Conservation (phyloP, 202 grass and related monocot species). For the Miscanthus sacchariflorus region DNA sequence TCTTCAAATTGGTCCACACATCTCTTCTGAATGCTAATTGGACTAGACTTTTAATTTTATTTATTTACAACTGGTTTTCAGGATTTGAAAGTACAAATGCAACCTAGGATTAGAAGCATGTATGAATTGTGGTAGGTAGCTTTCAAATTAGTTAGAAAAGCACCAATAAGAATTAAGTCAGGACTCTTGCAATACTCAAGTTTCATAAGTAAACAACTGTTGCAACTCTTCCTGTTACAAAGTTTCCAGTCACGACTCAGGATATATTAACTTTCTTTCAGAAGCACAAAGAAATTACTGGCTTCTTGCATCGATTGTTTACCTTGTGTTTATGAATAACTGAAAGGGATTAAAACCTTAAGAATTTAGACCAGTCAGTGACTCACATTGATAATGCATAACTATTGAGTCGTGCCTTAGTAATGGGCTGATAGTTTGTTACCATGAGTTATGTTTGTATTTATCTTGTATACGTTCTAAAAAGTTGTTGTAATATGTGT, state of each 20-base stretch:
- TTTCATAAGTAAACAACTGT: not conserved
- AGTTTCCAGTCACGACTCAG: not conserved
- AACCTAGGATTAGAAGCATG: not conserved
- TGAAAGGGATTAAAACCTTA: conserved; percentile 17
- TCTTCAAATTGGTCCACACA: not conserved
- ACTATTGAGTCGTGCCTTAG: not conserved
- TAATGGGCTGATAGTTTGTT: conserved; percentile 21
- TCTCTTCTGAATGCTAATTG: not conserved
- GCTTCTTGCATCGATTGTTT: conserved; percentile 2
- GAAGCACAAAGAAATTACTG: conserved; percentile 20
- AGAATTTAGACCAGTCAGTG: not conserved
- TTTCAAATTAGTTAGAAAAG: not conserved
- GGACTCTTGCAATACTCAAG: not conserved
- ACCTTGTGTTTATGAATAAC: conserved; percentile 18
- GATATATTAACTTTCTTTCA: not conserved
- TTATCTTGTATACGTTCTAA: not conserved
- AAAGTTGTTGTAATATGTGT: conserved; percentile 25
- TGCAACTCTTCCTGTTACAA: not conserved
- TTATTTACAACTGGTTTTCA: not conserved
- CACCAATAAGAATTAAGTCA: not conserved
- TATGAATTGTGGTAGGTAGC: not conserved
- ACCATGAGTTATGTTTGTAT: not conserved
- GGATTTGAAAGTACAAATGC: not conserved
- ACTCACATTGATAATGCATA: not conserved
- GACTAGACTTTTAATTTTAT: not conserved